Percentiles rank a stretch among this genome's conserved stretches.
Evolutionary conservation across 2,329 filamentous ascomycete species (phyloP).

Genomic region (Basipetospora chlamydospora): DNA sequence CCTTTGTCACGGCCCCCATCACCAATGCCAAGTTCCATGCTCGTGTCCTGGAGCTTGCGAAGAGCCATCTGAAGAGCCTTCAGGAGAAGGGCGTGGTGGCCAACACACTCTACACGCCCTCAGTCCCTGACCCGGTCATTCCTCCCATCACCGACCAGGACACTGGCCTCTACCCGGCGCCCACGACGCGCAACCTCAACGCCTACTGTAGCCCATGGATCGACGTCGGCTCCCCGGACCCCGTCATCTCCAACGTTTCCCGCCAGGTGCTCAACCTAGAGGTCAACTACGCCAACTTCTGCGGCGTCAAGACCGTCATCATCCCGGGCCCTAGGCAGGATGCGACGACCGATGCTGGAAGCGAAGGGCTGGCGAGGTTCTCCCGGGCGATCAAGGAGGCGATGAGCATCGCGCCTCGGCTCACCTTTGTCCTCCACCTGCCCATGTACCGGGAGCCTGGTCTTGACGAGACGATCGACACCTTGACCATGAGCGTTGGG

Average conservation of each 20-base stretch:
- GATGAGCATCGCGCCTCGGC: constrained; percentile 56
- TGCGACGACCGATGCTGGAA: constrained; percentile 33
- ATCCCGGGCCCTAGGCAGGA: constrained; percentile 62
- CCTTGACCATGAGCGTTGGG: constrained; percentile 27
- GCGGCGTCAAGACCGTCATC: constrained; percentile 71
- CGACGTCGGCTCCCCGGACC: constrained; percentile 70
- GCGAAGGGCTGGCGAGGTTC: constrained; percentile 54
- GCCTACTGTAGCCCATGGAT: constrained; percentile 85
- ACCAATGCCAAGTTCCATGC: constrained; percentile 60
- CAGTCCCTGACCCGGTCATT: constrained; percentile 40
- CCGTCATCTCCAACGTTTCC: constrained; percentile 71
- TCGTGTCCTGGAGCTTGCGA: constrained; percentile 49
- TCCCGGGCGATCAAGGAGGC: constrained; percentile 73
- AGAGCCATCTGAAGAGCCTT: constrained; percentile 35
- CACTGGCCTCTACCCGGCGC: constrained; percentile 55
- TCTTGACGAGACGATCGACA: constrained; percentile 34
- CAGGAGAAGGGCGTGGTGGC: constrained; percentile 22
- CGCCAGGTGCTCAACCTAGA: constrained; percentile 83
- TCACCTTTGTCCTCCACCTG: constrained; percentile 68
- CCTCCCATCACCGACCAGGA: constrained; percentile 66
- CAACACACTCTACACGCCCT: constrained; percentile 27
- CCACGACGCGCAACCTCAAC: constrained; percentile 57
- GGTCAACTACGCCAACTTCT: constrained; percentile 89
- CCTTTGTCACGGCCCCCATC: constrained; percentile 64
- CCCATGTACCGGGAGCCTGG: constrained; percentile 68